A percentile compares a stretch with the other conserved stretches of the same genome.
Evolutionary conservation across 352 stramenopile species (phyloP).

Genomic region (Albugo candida): DNA sequence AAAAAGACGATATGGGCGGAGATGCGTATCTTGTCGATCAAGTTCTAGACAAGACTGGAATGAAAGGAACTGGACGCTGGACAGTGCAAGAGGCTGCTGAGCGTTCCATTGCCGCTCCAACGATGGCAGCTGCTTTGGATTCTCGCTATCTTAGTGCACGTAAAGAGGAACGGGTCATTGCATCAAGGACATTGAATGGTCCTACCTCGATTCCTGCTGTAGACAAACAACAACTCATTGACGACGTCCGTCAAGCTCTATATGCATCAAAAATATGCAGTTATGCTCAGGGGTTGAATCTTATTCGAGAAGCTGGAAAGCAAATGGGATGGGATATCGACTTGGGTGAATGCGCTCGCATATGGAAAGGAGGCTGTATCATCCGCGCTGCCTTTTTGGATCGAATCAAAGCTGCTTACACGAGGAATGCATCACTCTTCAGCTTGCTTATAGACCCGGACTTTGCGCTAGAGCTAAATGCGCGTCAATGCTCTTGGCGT

Average conservation of each 20-base stretch:
- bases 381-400: slow-evolving; percentile 95
- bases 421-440: slow-evolving; percentile 79
- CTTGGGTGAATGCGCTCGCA: slow-evolving; percentile 90
- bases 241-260: slow-evolving; percentile 91
- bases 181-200: slow-evolving; percentile 85
- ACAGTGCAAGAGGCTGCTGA: slow-evolving; percentile 92
- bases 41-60: slow-evolving; percentile 98
- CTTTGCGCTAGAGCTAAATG: slow-evolving; percentile 91
- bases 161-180: slow-evolving; percentile 91
- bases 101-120: slow-evolving; percentile 88
- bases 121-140: slow-evolving; percentile 95
- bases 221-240: slow-evolving; percentile 89
- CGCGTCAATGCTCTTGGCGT: slow-evolving; percentile 89
- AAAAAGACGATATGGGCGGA: slow-evolving; percentile 89
- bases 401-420: slow-evolving; percentile 92
- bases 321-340: slow-evolving; percentile 95
- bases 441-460: slow-evolving; percentile 95
- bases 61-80: slow-evolving; percentile 97
- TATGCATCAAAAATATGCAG: slow-evolving; percentile 98
- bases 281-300: slow-evolving; percentile 93
- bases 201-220: slow-evolving; percentile 83
- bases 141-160: slow-evolving; percentile 89
- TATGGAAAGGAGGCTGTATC: slow-evolving; percentile 99
- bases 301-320: slow-evolving; percentile 87
- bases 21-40: slow-evolving; percentile 85